Conservation (phyloP, 1,139 yeast species). For the Yamadazyma dushanensis region DNA sequence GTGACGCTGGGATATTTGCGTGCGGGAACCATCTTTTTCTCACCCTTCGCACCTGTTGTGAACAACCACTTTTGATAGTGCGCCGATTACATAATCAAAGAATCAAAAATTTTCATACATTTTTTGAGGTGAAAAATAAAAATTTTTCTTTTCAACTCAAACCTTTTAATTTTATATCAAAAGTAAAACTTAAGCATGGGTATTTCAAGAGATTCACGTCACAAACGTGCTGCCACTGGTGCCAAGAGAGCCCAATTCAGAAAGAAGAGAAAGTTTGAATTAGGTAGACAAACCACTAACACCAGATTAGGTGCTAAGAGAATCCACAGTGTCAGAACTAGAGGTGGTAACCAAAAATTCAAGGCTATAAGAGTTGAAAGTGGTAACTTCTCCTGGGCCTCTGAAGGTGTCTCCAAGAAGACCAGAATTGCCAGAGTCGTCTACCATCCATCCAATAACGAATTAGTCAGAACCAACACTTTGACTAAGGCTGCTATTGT, state of each 20-base stretch:
- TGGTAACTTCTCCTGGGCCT: slow-evolving; percentile 99
- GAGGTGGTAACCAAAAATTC: slow-evolving; percentile 99
- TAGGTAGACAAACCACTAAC: slow-evolving; percentile 99
- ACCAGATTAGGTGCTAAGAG: slow-evolving; percentile 99
- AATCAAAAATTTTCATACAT: background rate
- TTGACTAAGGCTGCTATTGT: slow-evolving; percentile 98
- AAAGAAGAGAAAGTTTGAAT: slow-evolving; percentile 99
- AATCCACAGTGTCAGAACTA: slow-evolving; percentile 98
- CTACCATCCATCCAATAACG: slow-evolving; percentile 99
- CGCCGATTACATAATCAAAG: background rate
- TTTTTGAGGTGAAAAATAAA: slow-evolving; percentile 5
- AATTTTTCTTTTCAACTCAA: slow-evolving; percentile 6
- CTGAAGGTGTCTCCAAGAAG: slow-evolving; percentile 98
- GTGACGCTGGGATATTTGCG: too few species aligned
- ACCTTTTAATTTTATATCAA: slow-evolving; percentile 6
- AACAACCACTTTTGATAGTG: too few species aligned
- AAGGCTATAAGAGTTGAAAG: slow-evolving; percentile 99
- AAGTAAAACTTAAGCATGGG: slow-evolving; percentile 60
- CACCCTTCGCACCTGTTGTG: too few species aligned
- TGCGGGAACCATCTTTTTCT: too few species aligned
- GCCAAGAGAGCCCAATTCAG: slow-evolving; percentile 99
- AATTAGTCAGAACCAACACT: slow-evolving; percentile 99
- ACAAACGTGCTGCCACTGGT: slow-evolving; percentile 99
- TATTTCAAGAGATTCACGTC: slow-evolving; percentile 99
- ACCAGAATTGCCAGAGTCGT: slow-evolving; percentile 98